Base-by-base conservation (phyloP, 2,329 filamentous ascomycete genomes). In the Hypomyces perniciosus region DNA sequence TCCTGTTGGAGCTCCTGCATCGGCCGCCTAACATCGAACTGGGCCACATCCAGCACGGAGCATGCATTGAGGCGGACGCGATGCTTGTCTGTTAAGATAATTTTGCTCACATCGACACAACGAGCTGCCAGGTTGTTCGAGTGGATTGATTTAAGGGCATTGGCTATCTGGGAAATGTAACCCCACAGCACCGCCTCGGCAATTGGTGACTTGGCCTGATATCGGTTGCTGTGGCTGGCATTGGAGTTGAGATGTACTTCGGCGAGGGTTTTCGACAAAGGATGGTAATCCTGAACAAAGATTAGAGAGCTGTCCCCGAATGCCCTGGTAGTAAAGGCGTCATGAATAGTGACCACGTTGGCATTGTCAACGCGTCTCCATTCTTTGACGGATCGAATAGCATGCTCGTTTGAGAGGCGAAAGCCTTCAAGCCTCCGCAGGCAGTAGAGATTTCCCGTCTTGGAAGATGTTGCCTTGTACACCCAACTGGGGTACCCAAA, bases 261-360 rank as follows among this genome's bases (percentile, higher is more conserved):
- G 33, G 86, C 82, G 27, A 99, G 78, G 0, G 92, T 96, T 68
- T 93, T 95, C 2, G 92, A 89, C 20, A 93, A 77, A 1, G 93
- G 92, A 62, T 93, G 88, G 63, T 96, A 99, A 66, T 95, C 90
- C 55, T 90, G 93, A 27, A 95, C 90, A 62, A 99, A 87, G 44
- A 99, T 86, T 49, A 99, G 78, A 3, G 93, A 97, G 68, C 89
- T 95, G 66, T 97, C 93, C 50, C 90, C 89, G 67, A 99, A 99
- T 28, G 86, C 88, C 54, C 90, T 79, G 9, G 90, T 95, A 1
- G 93, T 99, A 62, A 99, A 99, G 1, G 89, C 90, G 68, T 96
- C 90, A 61, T 95, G 85, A 7, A 95, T 81, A 0, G 85, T 86
- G 30, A 97, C 92, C 20, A 97, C 81, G 57, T 83, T 89, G 51